Evolutionary conservation across 2,329 filamentous ascomycete species (phyloP), one percentile per base, ranked within the genome.

Genomic region (Penicillium sp.): DNA sequence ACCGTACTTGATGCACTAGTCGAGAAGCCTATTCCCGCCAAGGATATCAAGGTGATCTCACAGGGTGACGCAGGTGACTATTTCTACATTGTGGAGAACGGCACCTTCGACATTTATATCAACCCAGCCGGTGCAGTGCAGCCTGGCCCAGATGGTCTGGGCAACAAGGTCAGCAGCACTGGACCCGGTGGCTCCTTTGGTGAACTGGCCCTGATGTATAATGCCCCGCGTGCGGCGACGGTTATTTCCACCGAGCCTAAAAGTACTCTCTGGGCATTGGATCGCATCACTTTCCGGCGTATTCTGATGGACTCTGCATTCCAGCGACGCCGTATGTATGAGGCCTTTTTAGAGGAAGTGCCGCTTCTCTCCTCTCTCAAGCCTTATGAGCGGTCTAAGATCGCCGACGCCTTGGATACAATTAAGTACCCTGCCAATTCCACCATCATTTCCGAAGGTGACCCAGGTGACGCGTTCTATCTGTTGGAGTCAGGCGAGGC

Each of bases 281-380:
- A 99, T 73, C 91, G 95, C 53, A 84, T 97, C 62, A 99, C 95
- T 10, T 99, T 99, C 83, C 92, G 95, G 67, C 91, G 95, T 60
- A 98, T 99, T 63, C 83, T 99, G 61, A 97, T 99, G 93, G 93
- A 98, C 78, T 96, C 91, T 39, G 96, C 95, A 3, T 98, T 97
- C 80, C 91, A 96, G 68, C 90, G 93, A 55, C 88, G 95, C 67
- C 90, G 93, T 69, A 93, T 98, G 88, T 98, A 98, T 77, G 95
- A 99, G 78, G 91, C 88, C 66, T 98, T 99, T 81, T 83, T 99
- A 23, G 93, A 96, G 73, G 92, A 96, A 72, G 95, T 98, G 2
- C 91, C 92, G 0, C 83, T 98, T 29, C 85, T 99, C 26, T 84
- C 88, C 3, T 88, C 86, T 23, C 83, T 99, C 55, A 96, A 93